phyloP scores from a whole-genome alignment of 768 basidiomycete genomes.

The Sarcodon aspratus region DNA sequence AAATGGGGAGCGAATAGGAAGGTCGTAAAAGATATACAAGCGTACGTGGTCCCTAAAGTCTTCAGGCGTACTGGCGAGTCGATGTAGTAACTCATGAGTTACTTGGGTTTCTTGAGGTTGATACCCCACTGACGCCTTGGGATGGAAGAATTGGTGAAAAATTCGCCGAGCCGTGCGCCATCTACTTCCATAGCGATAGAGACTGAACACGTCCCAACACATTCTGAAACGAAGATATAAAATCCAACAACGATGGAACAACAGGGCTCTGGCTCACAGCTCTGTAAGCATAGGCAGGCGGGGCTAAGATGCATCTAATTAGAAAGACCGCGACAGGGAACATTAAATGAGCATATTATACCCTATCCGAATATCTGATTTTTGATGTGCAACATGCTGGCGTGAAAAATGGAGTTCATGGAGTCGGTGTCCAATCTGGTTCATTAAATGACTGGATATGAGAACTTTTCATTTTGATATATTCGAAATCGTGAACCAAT shows the following conservation, averaged over 20 bases:
- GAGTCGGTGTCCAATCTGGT: too few relatives aligned
- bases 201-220: too few relatives aligned
- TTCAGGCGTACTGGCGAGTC: conserved; percentile 1
- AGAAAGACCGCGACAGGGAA: conserved; percentile 9
- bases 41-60: conserved; percentile 3
- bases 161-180: conserved; percentile 4
- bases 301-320: neutral
- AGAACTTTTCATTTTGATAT: too few relatives aligned
- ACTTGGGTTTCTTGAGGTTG: conserved; percentile 1
- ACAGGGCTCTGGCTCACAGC: neutral
- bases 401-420: too few relatives aligned
- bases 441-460: too few relatives aligned
- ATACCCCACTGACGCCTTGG: conserved; percentile 3
- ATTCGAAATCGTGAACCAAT: too few relatives aligned
- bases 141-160: conserved; percentile 6
- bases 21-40: conserved; percentile 7
- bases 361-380: conserved; percentile 12
- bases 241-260: too few relatives aligned
- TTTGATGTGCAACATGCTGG: too few relatives aligned
- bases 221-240: too few relatives aligned
- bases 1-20: neutral
- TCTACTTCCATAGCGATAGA: neutral
- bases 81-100: conserved; percentile 2
- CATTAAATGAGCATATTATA: conserved; percentile 4
- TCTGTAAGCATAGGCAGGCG: neutral